Percentiles rank a stretch among this genome's conserved stretches.
Conservation (phyloP, 1,139 yeast species). For the Eremothecium coryli region DNA sequence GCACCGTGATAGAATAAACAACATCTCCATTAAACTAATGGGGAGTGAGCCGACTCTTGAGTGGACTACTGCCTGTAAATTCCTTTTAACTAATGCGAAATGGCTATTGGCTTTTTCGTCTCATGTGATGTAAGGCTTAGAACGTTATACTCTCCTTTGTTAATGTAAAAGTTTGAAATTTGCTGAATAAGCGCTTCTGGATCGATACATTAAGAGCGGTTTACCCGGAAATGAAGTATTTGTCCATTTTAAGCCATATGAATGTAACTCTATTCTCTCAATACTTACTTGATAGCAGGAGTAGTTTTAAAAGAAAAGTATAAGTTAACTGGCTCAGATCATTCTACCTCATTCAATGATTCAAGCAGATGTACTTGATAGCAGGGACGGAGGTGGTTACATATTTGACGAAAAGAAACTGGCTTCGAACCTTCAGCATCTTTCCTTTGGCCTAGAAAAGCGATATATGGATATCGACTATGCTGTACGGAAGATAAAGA, state of each 20-base stretch:
- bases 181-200: not conserved
- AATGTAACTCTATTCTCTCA: too few relatives aligned
- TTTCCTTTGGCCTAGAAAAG: slow-evolving; percentile 41
- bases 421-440: too few relatives aligned
- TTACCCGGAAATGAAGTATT: too few relatives aligned
- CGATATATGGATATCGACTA: slow-evolving; percentile 52
- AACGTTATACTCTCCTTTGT: too few relatives aligned
- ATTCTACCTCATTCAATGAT: too few relatives aligned
- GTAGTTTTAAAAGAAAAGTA: too few relatives aligned
- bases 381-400: too few relatives aligned
- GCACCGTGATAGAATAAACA: slow-evolving; percentile 63
- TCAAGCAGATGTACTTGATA: too few relatives aligned
- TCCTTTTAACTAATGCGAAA: slow-evolving; percentile 53
- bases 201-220: not conserved
- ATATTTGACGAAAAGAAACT: not conserved
- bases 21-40: slow-evolving; percentile 61
- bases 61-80: slow-evolving; percentile 89
- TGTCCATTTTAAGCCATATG: too few relatives aligned
- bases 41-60: slow-evolving; percentile 56
- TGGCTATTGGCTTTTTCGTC: slow-evolving; percentile 35
- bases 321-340: too few relatives aligned
- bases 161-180: not conserved
- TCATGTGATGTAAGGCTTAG: slow-evolving; percentile 1
- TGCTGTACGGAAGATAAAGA: slow-evolving; percentile 49
- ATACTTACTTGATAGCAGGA: too few relatives aligned